Conservation (phyloP, 768 basidiomycete genomes). For the Amanita subjunquillea region DNA sequence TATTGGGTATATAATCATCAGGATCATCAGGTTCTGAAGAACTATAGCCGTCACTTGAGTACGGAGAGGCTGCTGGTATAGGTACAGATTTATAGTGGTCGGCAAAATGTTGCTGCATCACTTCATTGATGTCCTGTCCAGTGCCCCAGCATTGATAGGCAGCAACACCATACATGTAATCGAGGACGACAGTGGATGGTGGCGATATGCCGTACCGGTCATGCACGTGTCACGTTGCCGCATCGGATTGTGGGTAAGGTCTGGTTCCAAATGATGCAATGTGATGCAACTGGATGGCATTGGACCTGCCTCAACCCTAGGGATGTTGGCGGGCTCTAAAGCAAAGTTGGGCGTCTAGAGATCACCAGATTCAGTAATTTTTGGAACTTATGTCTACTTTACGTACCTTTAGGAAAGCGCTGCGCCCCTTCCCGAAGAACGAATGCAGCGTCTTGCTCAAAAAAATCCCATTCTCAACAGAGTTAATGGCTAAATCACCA, state of each 20-base stretch:
- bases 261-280: conserved; percentile 7
- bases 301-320: conserved; percentile 7
- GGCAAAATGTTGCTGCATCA: conserved; percentile 6
- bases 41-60: background rate
- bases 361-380: conserved; percentile 2
- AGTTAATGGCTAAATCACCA: too few species aligned
- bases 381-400: background rate
- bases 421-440: background rate
- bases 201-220: background rate
- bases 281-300: conserved; percentile 10
- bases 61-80: conserved; percentile 1
- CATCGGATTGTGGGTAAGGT: background rate
- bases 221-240: background rate
- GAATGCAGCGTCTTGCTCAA: conserved; percentile 1
- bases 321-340: conserved; percentile 6
- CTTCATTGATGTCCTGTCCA: conserved; percentile 6
- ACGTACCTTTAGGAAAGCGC: background rate
- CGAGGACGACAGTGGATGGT: background rate
- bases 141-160: conserved; percentile 9
- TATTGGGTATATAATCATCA: conserved; percentile 5
- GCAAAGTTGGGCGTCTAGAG: conserved; percentile 6
- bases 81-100: background rate
- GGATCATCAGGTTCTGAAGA: background rate
- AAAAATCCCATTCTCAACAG: conserved; percentile 6
- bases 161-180: conserved; percentile 10